Evolutionary conservation across 2,329 filamentous ascomycete species (phyloP).

Genomic region (Trichophaea hybrida): DNA sequence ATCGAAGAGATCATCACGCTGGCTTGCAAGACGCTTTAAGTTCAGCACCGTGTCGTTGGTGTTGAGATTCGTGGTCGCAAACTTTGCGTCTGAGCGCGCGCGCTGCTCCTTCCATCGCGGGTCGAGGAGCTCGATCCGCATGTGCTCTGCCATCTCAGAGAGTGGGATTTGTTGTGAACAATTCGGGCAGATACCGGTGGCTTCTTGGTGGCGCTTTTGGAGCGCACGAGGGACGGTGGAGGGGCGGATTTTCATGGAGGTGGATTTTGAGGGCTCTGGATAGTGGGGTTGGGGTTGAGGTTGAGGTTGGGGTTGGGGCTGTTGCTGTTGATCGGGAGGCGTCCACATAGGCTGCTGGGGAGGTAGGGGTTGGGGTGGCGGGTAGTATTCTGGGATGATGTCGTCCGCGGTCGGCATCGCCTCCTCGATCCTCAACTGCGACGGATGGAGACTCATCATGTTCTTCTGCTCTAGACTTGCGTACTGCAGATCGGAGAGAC

Average conservation of each 20-base stretch:
- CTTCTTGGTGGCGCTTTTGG: slow-evolving; percentile 36
- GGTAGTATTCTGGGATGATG: slow-evolving; percentile 37
- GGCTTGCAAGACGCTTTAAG: slow-evolving; percentile 82
- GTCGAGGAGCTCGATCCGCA: slow-evolving; percentile 87
- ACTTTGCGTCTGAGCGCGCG: slow-evolving; percentile 71
- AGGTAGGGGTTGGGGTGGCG: slow-evolving; percentile 25
- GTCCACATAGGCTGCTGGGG: slow-evolving; percentile 32
- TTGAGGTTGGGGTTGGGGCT: slow-evolving; percentile 28
- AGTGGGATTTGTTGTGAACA: slow-evolving; percentile 81
- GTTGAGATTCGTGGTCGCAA: slow-evolving; percentile 70
- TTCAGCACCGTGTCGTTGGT: slow-evolving; percentile 84
- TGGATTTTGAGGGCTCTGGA: slow-evolving; percentile 26
- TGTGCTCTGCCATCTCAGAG: slow-evolving; percentile 78
- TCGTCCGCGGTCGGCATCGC: slow-evolving; percentile 69
- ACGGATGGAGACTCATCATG: slow-evolving; percentile 65
- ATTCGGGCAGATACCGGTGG: slow-evolving; percentile 70
- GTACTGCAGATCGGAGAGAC: slow-evolving; percentile 79
- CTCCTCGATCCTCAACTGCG: slow-evolving; percentile 76
- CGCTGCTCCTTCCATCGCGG: slow-evolving; percentile 93
- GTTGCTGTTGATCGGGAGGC: slow-evolving; percentile 34
- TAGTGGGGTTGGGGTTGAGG: slow-evolving; percentile 23
- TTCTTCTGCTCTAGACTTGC: slow-evolving; percentile 92
- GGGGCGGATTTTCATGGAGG: slow-evolving; percentile 73
- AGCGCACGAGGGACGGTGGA: slow-evolving; percentile 83
- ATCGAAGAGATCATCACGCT: slow-evolving; percentile 79